These are phyloP conservation scores for Ulmus americana DNA, from an alignment of 331 rosid genomes.

Conservation along the genomic window DNA sequence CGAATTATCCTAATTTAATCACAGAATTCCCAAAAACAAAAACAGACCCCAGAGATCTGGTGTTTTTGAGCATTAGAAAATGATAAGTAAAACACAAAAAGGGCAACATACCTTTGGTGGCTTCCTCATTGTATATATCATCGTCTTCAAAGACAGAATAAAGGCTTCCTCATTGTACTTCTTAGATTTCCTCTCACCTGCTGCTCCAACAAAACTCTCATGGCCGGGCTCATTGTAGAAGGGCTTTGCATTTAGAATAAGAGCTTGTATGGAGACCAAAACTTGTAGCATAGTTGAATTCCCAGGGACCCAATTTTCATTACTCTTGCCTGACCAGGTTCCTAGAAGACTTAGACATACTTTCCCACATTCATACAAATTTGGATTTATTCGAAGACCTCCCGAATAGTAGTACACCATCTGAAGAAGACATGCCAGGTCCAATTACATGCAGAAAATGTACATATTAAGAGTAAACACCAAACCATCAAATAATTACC, in stretches of 20 bases:
- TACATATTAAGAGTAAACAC: constrained; percentile 5
- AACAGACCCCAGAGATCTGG: no score
- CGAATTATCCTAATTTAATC: not conserved
- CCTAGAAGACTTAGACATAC: constrained; percentile 86
- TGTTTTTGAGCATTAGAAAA: not conserved
- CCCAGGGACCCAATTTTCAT: constrained; percentile 65
- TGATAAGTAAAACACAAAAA: not conserved
- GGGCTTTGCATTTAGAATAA: constrained; percentile 69
- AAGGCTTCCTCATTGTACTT: constrained; percentile 56
- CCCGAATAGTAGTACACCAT: constrained; percentile 71
- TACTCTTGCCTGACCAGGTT: constrained; percentile 59
- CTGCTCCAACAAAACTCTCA: constrained; percentile 23
- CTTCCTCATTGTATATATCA: constrained; percentile 59
- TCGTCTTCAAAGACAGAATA: constrained; percentile 59
- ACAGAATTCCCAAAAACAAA: not conserved
- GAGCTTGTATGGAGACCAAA: constrained; percentile 75
- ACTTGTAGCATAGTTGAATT: constrained; percentile 85
- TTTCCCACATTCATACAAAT: constrained; percentile 64
- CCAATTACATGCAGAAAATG: constrained; percentile 18
- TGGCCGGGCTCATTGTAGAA: constrained; percentile 75
- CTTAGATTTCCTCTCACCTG: constrained; percentile 52
- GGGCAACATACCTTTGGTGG: constrained; percentile 55
- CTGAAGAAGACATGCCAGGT: constrained; percentile 38
- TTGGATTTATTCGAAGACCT: constrained; percentile 80
- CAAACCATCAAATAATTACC: constrained; percentile 39